These are phyloP conservation scores for Annulohypoxylon maeteangense DNA, from an alignment of 495 filamentous ascomycete genomes.

Conservation along the genomic window DNA sequence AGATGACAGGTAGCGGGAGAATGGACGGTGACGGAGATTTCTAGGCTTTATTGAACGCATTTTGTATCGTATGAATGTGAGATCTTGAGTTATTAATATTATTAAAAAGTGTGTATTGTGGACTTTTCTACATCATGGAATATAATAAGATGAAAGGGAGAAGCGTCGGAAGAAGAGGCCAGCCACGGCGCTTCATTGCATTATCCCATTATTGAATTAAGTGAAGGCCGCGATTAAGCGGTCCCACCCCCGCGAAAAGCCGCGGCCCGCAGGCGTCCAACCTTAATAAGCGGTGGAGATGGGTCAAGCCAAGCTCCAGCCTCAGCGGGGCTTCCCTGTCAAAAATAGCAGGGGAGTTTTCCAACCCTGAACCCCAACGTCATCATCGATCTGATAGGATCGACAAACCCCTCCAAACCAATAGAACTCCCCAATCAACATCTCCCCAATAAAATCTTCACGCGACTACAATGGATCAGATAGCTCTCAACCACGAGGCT, in stretches of 20 bases:
- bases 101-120: neutral
- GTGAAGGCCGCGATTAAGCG: constrained; percentile 39
- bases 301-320: constrained; percentile 37
- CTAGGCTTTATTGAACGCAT: constrained; percentile 49
- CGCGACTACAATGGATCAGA: constrained; percentile 54
- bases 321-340: constrained; percentile 14
- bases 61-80: neutral
- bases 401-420: constrained; percentile 17
- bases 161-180: neutral
- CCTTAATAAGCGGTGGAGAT: neutral
- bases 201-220: constrained; percentile 9
- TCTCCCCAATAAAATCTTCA: constrained; percentile 18
- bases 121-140: constrained; percentile 2
- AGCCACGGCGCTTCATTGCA: constrained; percentile 11
- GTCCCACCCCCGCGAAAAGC: constrained; percentile 38
- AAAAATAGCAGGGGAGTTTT: neutral
- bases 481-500: constrained; percentile 78
- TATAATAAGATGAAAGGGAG: constrained; percentile 2
- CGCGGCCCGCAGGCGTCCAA: constrained; percentile 11
- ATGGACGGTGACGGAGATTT: constrained; percentile 36
- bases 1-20: constrained; percentile 43
- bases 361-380: constrained; percentile 7
- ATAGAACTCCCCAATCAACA: neutral
- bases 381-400: constrained; percentile 32
- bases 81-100: neutral